A percentile compares a stretch with the other conserved stretches of the same genome.
phyloP scores from a whole-genome alignment of 2,329 filamentous ascomycete species.

The Dothideomycetes sp. region DNA sequence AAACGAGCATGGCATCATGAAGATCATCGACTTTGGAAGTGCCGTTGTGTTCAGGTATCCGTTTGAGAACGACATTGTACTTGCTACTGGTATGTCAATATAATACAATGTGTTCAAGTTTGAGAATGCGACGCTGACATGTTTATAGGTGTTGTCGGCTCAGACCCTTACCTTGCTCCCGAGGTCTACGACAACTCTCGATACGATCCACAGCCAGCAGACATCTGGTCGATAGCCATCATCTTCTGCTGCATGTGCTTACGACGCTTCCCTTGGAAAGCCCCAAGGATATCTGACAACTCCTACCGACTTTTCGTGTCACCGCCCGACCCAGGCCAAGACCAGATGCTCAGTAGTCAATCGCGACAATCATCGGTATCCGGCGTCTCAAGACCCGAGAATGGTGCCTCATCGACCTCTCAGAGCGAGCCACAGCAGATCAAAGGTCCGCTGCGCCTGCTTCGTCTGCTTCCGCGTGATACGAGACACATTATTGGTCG shows the following conservation, averaged over 20 bases:
- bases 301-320: constrained; percentile 90
- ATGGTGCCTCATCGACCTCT: constrained; percentile 15
- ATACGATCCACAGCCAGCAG: constrained; percentile 87
- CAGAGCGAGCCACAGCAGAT: constrained; percentile 41
- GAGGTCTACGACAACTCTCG: constrained; percentile 91
- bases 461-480: constrained; percentile 80
- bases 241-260: constrained; percentile 99
- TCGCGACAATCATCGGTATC: constrained; percentile 21
- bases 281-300: constrained; percentile 82
- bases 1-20: constrained; percentile 94
- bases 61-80: constrained; percentile 80
- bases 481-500: constrained; percentile 80
- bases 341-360: constrained; percentile 20
- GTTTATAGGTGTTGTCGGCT: constrained; percentile 61
- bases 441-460: constrained; percentile 81
- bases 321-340: constrained; percentile 62
- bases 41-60: constrained; percentile 96
- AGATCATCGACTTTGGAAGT: constrained; percentile 97
- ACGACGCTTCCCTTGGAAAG: constrained; percentile 92
- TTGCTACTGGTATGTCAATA: constrained; percentile 68
- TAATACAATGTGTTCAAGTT: neutral
- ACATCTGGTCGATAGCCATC: constrained; percentile 97
- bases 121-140: constrained; percentile 14
- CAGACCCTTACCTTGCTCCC: constrained; percentile 91
- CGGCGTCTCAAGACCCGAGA: constrained; percentile 16